Evolutionary conservation across 345 rosid genomes (phyloP).

Genomic region (Microcos paniculata): DNA sequence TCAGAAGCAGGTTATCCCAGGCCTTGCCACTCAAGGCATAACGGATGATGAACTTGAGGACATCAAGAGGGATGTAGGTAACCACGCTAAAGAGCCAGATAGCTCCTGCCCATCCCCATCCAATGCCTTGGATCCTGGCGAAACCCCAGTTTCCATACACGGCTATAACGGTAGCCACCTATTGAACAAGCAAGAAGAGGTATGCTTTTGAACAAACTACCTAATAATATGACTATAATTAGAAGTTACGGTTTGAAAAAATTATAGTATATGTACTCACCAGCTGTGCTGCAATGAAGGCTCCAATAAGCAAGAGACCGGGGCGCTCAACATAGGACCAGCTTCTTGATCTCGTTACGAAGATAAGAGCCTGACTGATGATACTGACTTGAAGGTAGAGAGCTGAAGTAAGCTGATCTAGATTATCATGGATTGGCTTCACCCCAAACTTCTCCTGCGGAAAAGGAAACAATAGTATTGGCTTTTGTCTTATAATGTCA

Average conservation of each 20-base stretch:
- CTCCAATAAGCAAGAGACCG: conserved; percentile 46
- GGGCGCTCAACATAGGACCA: conserved; percentile 80
- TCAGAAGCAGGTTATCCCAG: conserved; percentile 55
- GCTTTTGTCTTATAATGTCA: neutral
- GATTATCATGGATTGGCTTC: conserved; percentile 34
- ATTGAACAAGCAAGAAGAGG: neutral
- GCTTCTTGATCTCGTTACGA: conserved; percentile 77
- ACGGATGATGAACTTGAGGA: conserved; percentile 71
- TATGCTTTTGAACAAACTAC: neutral
- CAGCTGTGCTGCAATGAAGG: conserved; percentile 69
- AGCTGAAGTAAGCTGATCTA: conserved; percentile 64
- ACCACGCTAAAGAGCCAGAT: conserved; percentile 65
- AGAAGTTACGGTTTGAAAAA: neutral
- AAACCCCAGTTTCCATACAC: conserved; percentile 71
- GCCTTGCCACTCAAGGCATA: conserved; percentile 59
- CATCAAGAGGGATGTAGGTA: conserved; percentile 69
- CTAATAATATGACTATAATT: neutral
- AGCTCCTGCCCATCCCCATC: conserved; percentile 88
- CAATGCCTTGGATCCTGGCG: conserved; percentile 62
- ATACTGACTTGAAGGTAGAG: conserved; percentile 88
- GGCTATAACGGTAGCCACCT: conserved; percentile 69
- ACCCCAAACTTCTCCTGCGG: conserved; percentile 55
- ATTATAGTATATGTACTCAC: conserved; percentile 30
- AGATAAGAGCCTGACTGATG: conserved; percentile 85
- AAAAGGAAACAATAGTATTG: neutral